Evolutionary conservation across 2,329 filamentous ascomycete species (phyloP), one percentile per base, ranked within the genome.

Genomic region (Trichoderma hamatum): DNA sequence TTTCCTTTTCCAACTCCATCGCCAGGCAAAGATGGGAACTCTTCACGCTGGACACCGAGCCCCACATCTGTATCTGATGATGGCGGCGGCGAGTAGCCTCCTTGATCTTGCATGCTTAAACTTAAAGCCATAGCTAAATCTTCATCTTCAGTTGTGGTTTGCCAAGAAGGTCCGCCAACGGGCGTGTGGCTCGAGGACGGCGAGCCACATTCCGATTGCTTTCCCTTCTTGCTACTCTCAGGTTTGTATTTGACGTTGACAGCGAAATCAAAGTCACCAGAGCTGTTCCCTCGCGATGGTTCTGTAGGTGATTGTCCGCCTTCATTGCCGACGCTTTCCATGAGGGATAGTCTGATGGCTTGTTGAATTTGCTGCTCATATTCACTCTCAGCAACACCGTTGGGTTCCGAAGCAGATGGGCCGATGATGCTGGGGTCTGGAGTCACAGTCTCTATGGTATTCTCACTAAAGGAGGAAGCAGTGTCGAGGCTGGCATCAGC

Each of bases 341-440:
- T 79, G 7, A 90, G 78, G 2, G 87, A 89, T 11, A 90, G 79
- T 0, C 88, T 85, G 49, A 90, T 87, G 1, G 88, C 89, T 65
- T 87, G 84, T 77, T 90, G 88, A 11, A 90, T 84, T 73, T 88
- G 86, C 62, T 84, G 82, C 74, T 90, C 88, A 70, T 86, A 88
- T 55, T 85, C 84, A 4, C 79, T 77, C 10, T 74, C 72, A 3
- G 75, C 73, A 3, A 76, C 75, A 9, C 79, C 80, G 55, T 78
- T 80, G 14, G 77, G 74, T 26, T 82, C 84, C 3, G 54, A 43
- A 36, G 54, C 46, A n/a, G 60, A 64, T 2, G 46, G 59, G 5
- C 54, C 66, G 21, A 81, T 78, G 30, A 85, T 76, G 68, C 86
- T 88, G 3, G 83, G 83, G 70, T 88, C 87, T 1, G 88, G 85